Conservation (phyloP, 148 eudicot species). For the Diospyros lotus region DNA sequence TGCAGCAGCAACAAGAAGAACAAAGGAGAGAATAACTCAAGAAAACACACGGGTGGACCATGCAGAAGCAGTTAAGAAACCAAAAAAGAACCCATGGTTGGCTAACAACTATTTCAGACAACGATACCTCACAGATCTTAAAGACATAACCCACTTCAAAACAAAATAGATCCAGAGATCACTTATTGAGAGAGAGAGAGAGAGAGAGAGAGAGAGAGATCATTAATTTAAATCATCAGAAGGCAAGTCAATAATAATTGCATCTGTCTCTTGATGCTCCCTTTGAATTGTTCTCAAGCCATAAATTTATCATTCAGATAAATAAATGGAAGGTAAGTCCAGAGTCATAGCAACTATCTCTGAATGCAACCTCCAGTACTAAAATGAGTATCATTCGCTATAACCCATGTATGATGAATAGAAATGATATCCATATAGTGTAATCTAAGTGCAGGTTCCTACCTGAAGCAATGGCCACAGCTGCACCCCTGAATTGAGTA, state of each 20-base stretch:
- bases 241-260: background rate
- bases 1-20: background rate
- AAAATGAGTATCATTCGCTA: background rate
- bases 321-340: background rate
- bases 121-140: background rate
- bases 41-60: conserved; percentile 1
- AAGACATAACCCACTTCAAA: no score
- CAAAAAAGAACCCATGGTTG: background rate
- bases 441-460: conserved; percentile 10
- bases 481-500: conserved; percentile 90
- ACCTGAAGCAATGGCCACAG: conserved; percentile 98
- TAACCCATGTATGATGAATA: background rate
- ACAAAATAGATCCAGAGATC: no score
- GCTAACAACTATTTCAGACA: background rate
- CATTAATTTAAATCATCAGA: background rate
- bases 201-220: no score
- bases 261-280: background rate
- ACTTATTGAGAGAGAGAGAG: no score
- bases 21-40: background rate
- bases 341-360: background rate
- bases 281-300: no score
- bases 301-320: no score
- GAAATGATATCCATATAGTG: background rate
- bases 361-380: background rate
- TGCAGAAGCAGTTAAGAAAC: background rate